Conservation (phyloP, 805 yeast species). For the Kluyveromyces siamensis region DNA sequence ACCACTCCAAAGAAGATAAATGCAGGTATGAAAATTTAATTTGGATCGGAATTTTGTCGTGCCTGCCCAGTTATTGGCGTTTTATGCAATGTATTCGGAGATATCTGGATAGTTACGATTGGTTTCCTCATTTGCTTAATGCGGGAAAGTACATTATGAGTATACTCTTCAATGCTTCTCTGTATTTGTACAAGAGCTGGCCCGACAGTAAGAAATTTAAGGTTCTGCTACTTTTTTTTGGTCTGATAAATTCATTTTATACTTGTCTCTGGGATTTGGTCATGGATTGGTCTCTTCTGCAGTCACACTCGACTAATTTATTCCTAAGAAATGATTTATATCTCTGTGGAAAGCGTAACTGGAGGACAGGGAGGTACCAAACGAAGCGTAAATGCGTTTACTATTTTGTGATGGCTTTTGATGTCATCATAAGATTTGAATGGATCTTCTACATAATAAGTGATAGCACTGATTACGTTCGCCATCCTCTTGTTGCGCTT, state of each 20-base stretch:
- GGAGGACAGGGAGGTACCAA: conserved; percentile 27
- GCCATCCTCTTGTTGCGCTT: conserved; percentile 46
- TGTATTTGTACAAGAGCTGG: conserved; percentile 63
- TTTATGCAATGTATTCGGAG: conserved; percentile 85
- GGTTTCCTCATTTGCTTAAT: conserved; percentile 94
- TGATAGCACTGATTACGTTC: conserved; percentile 36
- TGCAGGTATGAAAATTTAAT: conserved; percentile 63
- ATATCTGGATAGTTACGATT: conserved; percentile 85
- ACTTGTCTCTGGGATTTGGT: conserved; percentile 80
- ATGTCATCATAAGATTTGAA: conserved; percentile 71
- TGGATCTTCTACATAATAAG: conserved; percentile 89
- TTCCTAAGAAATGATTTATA: conserved; percentile 67
- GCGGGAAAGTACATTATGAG: conserved; percentile 67
- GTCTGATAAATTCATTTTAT: conserved; percentile 59
- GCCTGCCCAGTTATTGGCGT: conserved; percentile 87
- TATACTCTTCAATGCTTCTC: conserved; percentile 55
- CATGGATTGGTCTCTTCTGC: conserved; percentile 93
- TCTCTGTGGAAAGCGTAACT: conserved; percentile 36
- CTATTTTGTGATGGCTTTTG: conserved; percentile 64
- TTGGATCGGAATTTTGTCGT: conserved; percentile 61
- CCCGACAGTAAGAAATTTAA: conserved; percentile 30
- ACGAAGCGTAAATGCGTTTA: conserved; percentile 38
- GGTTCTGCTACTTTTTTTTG: conserved; percentile 63
- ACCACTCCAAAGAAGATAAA: conserved; percentile 1
- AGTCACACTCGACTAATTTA: conserved; percentile 46